Base-by-base conservation (phyloP, 2,329 filamentous ascomycete genomes). In the Fusarium siculi region DNA sequence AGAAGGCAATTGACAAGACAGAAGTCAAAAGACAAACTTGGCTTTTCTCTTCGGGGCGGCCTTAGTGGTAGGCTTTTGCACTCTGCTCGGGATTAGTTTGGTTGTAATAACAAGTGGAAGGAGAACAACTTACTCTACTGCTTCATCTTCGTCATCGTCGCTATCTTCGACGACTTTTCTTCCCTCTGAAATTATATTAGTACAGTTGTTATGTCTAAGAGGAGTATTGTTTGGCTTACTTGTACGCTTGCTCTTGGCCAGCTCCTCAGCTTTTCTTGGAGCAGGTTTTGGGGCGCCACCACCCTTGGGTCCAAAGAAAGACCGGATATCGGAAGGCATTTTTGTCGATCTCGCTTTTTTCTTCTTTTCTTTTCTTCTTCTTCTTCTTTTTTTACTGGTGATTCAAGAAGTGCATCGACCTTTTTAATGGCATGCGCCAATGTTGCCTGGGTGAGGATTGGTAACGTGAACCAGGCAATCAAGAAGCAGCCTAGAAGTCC, bases 251-350 rank as follows among this genome's bases (percentile, higher is more conserved):
- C 82, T 84, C 69, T 86, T 85, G 54, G 82, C 68, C 19, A 85
- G 74, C 56, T 84, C 83, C 64, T 85, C 85, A 44, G 80, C 80
- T 77, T 87, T 86, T 79, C 85, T 87, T 6, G 83, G 75, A 16
- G 82, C 76, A 40, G 85, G 83, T 75, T 88, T 86, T 53, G 86
- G 82, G 21, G 88, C 84, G 49, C 87, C 84, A 76, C 88, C 87
- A 57, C 90, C 89, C 81, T 95, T 95, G 69, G 93, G 90, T 62
- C 92, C 91, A 85, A 98, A 98, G 84, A 98, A 98, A 77, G 88
- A 94, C 79, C 95, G 89, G 79, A 98, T 98, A 83, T 98, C 96
- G 72, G 95, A 60, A 64, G 90, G 95, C 97, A 97, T 72, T 69
- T 70, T 68, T 70, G 62, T 30, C 37, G 47, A 65, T 58, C 36